phyloP scores from a whole-genome alignment of 75 land plant species.

The Sequoia sempervirens region DNA sequence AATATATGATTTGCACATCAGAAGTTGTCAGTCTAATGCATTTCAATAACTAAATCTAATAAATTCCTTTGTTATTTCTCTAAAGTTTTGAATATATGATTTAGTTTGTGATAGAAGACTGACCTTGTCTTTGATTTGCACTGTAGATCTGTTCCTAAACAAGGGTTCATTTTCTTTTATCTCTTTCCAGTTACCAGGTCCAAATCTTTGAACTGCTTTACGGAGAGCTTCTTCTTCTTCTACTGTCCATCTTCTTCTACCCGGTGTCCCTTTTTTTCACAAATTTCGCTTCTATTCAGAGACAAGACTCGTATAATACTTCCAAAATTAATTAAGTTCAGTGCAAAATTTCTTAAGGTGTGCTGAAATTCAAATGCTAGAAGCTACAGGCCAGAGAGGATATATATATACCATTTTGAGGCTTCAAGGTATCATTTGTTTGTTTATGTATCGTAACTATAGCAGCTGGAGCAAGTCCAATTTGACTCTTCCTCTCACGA shows the following conservation, averaged over 20 bases:
- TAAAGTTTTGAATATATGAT: neutral
- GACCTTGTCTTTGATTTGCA: constrained; percentile 14
- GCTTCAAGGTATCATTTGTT: constrained; percentile 24
- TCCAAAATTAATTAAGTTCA: neutral
- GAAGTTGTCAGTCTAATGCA: neutral
- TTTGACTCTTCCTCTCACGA: constrained; percentile 33
- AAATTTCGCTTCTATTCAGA: neutral
- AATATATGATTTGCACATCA: neutral
- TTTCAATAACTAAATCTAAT: neutral
- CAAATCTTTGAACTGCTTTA: constrained; percentile 32
- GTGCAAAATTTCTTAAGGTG: neutral
- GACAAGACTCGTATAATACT: neutral
- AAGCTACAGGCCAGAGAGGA: constrained; percentile 17
- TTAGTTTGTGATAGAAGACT: neutral
- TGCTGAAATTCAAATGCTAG: neutral
- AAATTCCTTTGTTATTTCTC: neutral
- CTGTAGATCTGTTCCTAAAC: constrained; percentile 7
- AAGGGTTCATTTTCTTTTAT: constrained; percentile 19
- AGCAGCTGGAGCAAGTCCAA: constrained; percentile 91
- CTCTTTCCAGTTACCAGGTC: constrained; percentile 55
- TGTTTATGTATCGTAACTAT: constrained; percentile 56
- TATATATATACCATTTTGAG: constrained; percentile 25
- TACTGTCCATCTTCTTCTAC: constrained; percentile 10
- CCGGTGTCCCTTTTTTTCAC: neutral
- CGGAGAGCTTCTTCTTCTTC: constrained; percentile 42